Base-by-base conservation (phyloP, 1,284 basidiomycete species). In the Leccinum cinnamomeum region DNA sequence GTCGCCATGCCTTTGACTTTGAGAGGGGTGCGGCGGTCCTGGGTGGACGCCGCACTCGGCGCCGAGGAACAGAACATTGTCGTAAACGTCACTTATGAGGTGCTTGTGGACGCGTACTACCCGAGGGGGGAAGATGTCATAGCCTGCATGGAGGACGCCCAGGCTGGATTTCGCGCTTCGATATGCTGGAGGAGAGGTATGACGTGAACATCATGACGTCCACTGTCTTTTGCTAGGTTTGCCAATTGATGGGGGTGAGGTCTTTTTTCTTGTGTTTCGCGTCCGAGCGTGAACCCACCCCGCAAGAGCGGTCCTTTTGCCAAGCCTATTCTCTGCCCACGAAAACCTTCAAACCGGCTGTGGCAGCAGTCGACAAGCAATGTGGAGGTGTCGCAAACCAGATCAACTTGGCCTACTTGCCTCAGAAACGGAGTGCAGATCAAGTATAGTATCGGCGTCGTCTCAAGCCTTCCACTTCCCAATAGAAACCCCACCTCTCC, bases 191-290 rank as follows among this genome's bases (percentile, higher is more conserved):
- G 57, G 60, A 68, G 18, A 60, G 56, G 23, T 61, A 75, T 14
- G 67, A 72, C n/a, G 37, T 50, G 0, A 60, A 61, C 46, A 20
- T 48, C 25, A 55, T 74, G 46, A 48, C 46, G 12, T 48, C 12
- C 46, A 20, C 70, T n/a, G 7, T 77, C 7, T 77, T 77, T 63
- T 67, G 64, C 53, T 74, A 73, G 75, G 69, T 75, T 4, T 76
- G 66, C 28, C 70, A 75, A 14, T 39, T 77, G 44, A 66, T 75
- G 48, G 72, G 75, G 69, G 73, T 72, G n/a, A 46, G 62, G 46
- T 48, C 46, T 48, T 14, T 48, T 51, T 51, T 14, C 7, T 23
- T 14, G 20, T 5, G 0, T 41, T 58, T 1, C 46, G 20, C 11
- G 2, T 55, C 30, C 4, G 37, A 33, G 11, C 10, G 1, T 20